Conservation (phyloP, 2,329 filamentous ascomycete genomes). For the Periglandula ipomoeae region DNA sequence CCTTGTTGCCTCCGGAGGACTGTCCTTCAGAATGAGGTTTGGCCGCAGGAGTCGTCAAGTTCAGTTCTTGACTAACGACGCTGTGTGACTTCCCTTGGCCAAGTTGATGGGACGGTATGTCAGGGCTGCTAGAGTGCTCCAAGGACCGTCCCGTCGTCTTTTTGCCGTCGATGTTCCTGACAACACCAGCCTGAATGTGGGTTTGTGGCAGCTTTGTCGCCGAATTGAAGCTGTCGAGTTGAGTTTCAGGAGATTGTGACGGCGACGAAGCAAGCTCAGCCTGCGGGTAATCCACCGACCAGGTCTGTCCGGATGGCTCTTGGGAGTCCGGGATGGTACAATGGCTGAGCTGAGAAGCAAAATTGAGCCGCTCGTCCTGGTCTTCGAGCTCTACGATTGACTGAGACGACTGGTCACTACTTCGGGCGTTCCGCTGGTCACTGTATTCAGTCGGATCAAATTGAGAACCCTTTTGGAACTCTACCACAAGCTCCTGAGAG, state of each 20-base stretch:
- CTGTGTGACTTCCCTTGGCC: conserved; percentile 4
- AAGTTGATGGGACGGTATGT: conserved; percentile 19
- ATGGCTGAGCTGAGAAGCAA: conserved; percentile 24
- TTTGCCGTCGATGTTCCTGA: neutral
- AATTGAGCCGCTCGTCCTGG: conserved; percentile 21
- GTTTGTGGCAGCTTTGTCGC: neutral
- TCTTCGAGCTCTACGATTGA: conserved; percentile 26
- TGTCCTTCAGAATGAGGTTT: neutral
- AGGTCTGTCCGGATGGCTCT: conserved; percentile 21
- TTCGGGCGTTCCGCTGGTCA: conserved; percentile 22
- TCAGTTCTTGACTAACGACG: neutral
- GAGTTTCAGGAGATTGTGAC: neutral
- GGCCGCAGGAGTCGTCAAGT: neutral
- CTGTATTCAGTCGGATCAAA: conserved; percentile 27
- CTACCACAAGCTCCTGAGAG: conserved; percentile 17
- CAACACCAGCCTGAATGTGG: neutral
- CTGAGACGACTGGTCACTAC: conserved; percentile 20
- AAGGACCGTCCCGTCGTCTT: neutral
- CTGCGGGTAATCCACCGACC: conserved; percentile 8
- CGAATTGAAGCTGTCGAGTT: neutral
- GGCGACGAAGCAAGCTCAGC: neutral
- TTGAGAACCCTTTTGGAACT: conserved; percentile 20
- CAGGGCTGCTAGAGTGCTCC: neutral
- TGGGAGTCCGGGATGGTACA: conserved; percentile 36
- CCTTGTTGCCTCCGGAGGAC: neutral